Evolutionary conservation across 805 yeast species (phyloP).

Genomic region (Ogataea wickerhamii): DNA sequence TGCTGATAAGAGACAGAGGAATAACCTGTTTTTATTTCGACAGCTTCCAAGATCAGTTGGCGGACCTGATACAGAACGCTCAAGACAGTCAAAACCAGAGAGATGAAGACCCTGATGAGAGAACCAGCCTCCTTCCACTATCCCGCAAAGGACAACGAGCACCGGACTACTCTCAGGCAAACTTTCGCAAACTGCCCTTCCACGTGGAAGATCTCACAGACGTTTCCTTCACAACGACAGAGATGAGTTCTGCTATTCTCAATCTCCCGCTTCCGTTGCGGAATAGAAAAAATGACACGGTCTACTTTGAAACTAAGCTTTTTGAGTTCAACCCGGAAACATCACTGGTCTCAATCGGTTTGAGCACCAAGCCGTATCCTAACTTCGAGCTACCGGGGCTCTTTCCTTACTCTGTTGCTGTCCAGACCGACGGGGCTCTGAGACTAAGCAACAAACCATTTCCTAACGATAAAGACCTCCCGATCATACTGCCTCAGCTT

Average conservation of each 20-base stretch:
- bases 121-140: constrained; percentile 18
- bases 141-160: constrained; percentile 6
- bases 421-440: constrained; percentile 69
- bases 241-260: constrained; percentile 25
- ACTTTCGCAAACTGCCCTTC: constrained; percentile 24
- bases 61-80: constrained; percentile 19
- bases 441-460: constrained; percentile 61
- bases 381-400: constrained; percentile 73
- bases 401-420: constrained; percentile 63
- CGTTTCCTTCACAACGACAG: constrained; percentile 23
- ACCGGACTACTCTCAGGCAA: constrained; percentile 14
- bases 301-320: constrained; percentile 64
- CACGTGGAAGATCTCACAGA: constrained; percentile 33
- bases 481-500: constrained; percentile 47
- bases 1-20: constrained; percentile 35
- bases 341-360: constrained; percentile 59
- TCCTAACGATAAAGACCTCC: constrained; percentile 40
- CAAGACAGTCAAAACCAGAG: constrained; percentile 16
- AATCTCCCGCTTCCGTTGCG: constrained; percentile 35
- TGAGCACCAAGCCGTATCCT: constrained; percentile 72
- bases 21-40: constrained; percentile 32
- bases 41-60: constrained; percentile 30
- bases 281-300: constrained; percentile 43
- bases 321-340: constrained; percentile 39
- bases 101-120: constrained; percentile 11